Percentiles rank a stretch among this genome's conserved stretches.
Conservation (phyloP, 176 grass and related monocot genomes). For the Cenchrus americanus region DNA sequence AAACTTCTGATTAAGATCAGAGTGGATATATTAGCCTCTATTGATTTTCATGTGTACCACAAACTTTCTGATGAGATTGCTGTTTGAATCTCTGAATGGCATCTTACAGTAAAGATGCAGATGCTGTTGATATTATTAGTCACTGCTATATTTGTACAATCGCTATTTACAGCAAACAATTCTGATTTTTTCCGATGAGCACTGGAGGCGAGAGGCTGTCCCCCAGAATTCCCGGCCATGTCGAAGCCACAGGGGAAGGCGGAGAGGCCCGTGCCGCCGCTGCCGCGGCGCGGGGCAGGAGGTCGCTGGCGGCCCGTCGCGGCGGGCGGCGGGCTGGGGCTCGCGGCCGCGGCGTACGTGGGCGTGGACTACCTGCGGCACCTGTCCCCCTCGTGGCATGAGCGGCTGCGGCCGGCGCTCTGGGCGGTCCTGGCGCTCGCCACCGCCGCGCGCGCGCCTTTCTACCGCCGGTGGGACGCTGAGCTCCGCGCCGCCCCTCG, state of each 20-base stretch:
- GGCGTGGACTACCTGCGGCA: constrained; percentile 70
- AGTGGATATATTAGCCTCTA: no score
- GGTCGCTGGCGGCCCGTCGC: constrained; percentile 12
- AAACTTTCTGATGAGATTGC: no score
- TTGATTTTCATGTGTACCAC: no score
- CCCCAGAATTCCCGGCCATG: constrained; percentile 25
- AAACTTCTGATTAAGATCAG: no score
- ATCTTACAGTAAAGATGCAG: background rate
- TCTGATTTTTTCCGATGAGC: constrained; percentile 12
- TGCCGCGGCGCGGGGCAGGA: background rate
- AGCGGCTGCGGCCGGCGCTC: constrained; percentile 64
- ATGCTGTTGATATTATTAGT: background rate
- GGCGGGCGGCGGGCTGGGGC: constrained; percentile 35
- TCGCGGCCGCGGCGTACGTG: constrained; percentile 67
- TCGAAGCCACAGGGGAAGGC: constrained; percentile 32
- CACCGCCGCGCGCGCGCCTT: constrained; percentile 54
- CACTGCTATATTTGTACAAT: constrained; percentile 29
- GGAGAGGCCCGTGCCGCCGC: constrained; percentile 27
- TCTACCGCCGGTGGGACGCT: constrained; percentile 81
- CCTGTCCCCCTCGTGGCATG: constrained; percentile 61
- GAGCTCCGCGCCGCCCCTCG: constrained; percentile 77
- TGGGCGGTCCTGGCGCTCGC: constrained; percentile 73
- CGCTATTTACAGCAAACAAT: constrained; percentile 23
- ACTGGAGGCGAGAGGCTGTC: background rate
- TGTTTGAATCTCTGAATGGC: background rate